Evolutionary conservation across 495 filamentous ascomycete species (phyloP).

Genomic region (Oleoguttula mirabilis): DNA sequence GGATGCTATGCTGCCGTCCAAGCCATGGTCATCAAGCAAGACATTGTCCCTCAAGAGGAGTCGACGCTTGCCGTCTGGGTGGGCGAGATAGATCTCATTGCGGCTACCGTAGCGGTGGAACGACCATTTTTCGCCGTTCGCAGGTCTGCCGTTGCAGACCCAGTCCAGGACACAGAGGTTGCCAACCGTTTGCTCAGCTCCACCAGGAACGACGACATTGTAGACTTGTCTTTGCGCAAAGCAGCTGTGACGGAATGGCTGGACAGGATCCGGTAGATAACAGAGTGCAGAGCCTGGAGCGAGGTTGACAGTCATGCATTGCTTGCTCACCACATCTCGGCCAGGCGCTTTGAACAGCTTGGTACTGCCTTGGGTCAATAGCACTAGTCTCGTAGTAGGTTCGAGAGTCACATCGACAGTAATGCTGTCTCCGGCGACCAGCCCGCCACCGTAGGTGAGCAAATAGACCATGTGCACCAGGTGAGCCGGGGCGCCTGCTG

Average conservation of each 20-base stretch:
- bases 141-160: slow-evolving; percentile 77
- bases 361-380: slow-evolving; percentile 89
- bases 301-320: slow-evolving; percentile 54
- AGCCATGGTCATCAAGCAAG: slow-evolving; percentile 47
- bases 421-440: slow-evolving; percentile 76
- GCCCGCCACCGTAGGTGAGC: slow-evolving; percentile 87
- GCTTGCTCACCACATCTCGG: slow-evolving; percentile 35
- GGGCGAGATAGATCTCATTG: slow-evolving; percentile 67
- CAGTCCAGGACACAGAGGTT: slow-evolving; percentile 79
- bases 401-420: slow-evolving; percentile 57
- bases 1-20: slow-evolving; percentile 31
- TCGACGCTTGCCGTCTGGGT: slow-evolving; percentile 34
- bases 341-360: slow-evolving; percentile 78
- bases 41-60: slow-evolving; percentile 74
- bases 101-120: slow-evolving; percentile 61
- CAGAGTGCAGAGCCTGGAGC: slow-evolving; percentile 55
- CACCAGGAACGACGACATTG: slow-evolving; percentile 34
- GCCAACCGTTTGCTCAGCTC: slow-evolving; percentile 31
- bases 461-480: slow-evolving; percentile 63
- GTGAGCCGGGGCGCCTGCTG: slow-evolving; percentile 28
- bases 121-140: slow-evolving; percentile 84
- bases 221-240: slow-evolving; percentile 78
- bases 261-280: slow-evolving; percentile 87
- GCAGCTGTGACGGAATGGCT: slow-evolving; percentile 67
- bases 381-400: slow-evolving; percentile 52